Base-by-base conservation (phyloP, 805 yeast species). In the Ascoidea tarda region DNA sequence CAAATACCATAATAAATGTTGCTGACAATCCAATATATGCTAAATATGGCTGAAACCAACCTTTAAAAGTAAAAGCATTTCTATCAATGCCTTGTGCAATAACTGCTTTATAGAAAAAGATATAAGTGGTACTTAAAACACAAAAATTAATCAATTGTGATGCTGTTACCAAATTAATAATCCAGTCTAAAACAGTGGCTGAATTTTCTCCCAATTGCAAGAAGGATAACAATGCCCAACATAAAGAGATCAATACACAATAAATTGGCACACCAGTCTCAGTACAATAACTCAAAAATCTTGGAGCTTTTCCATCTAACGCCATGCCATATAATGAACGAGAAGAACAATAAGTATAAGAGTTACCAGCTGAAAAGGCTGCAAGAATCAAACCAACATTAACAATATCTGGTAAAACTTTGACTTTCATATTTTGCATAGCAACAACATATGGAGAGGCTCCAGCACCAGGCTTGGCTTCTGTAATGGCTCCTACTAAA, bases 371-470 rank as follows among this genome's bases (percentile, higher is more conserved):
- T 8, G 91, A 84, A 63, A 86, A 77, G 54, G 87, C 89, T 57
- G 86, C 84, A 46, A 85, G 67, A 62, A 88, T 67, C 58, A 88
- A 83, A 64, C 87, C 81, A 2, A 82, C 91, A 64, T 88, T 88
- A 61, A 88, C 72, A 50, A 88, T 74, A 59, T 82, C 84, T 46
- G 89, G 89, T 56, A 87, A 69, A 0, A 79, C 90, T 6, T 64
- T 60, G 56, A 87, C 85, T 16, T 73, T 66, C 16, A 88, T 85
- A 58, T 75, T 76, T 56, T 76, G 76, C 61, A 87, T 82, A 49
- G 95, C 96, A 61, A 86, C 81, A 51, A 86, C 90, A 61, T 86
- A 87, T 46, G 96, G 95, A 14, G 93, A 84, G 21, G 91, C 89
- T 21, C 28, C 28, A 46, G 83, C 75, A 2, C 90, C 88, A 47